These are phyloP conservation scores for Atkinsonella hypoxylon DNA, from an alignment of 2,329 filamentous ascomycete species.

Conservation along the genomic window DNA sequence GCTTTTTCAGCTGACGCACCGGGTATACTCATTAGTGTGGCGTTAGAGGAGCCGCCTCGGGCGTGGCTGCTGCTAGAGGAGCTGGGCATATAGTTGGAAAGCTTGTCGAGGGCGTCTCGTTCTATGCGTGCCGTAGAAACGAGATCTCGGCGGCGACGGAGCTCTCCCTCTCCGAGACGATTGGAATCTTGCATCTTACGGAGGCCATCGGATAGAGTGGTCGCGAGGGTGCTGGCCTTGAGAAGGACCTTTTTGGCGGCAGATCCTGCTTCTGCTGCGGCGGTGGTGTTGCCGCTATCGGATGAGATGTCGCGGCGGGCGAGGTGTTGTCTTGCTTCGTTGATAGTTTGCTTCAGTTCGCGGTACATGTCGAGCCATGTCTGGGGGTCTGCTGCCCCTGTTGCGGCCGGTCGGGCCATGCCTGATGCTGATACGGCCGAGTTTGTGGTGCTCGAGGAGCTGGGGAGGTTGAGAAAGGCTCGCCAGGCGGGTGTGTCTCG, in stretches of 20 bases:
- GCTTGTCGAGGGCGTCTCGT: conserved; percentile 61
- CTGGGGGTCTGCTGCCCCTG: conserved; percentile 42
- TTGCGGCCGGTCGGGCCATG: conserved; percentile 26
- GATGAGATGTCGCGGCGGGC: conserved; percentile 49
- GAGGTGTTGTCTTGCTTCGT: conserved; percentile 57
- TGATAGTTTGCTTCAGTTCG: conserved; percentile 53
- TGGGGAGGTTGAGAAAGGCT: conserved; percentile 59
- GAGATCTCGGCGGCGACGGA: conserved; percentile 59
- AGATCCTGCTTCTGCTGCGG: conserved; percentile 49
- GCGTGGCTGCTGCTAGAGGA: conserved; percentile 13
- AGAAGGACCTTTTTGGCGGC: conserved; percentile 66
- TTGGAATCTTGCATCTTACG: conserved; percentile 40
- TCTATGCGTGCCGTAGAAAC: conserved; percentile 59
- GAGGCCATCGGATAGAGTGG: conserved; percentile 54
- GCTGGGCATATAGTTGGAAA: conserved; percentile 45
- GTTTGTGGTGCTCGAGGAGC: conserved; percentile 31
- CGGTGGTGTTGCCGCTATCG: conserved; percentile 27
- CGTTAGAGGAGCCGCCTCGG: conserved; percentile 35
- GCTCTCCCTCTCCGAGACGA: conserved; percentile 60
- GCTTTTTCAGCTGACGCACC: conserved; percentile 34
- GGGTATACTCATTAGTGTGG: background rate
- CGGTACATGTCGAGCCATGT: conserved; percentile 68
- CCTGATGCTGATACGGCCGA: conserved; percentile 36
- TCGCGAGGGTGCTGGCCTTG: conserved; percentile 52
- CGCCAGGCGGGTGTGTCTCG: conserved; percentile 62